Conservation (phyloP, 345 rosid genomes). For the Lumnitzera littorea region DNA sequence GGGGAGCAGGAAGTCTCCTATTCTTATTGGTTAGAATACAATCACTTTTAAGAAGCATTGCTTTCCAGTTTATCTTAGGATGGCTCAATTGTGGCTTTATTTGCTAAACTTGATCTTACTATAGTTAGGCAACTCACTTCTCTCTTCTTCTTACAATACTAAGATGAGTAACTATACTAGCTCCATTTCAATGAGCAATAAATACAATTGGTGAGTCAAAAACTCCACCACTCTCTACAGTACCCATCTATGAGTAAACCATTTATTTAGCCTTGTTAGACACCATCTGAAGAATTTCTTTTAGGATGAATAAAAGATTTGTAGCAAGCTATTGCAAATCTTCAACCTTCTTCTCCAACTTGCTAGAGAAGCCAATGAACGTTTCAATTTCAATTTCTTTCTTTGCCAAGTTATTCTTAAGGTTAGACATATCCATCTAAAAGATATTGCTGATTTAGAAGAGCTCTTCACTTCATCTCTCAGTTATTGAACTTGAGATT, state of each 20-base stretch:
- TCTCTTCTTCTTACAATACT: constrained; percentile 95
- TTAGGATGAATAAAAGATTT: constrained; percentile 60
- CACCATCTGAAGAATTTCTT: constrained; percentile 64
- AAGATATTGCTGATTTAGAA: constrained; percentile 39
- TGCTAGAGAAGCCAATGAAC: constrained; percentile 57
- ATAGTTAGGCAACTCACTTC: constrained; percentile 59
- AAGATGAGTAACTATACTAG: constrained; percentile 59
- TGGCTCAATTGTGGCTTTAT: constrained; percentile 46
- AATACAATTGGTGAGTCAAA: constrained; percentile 64
- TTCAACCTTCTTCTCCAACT: constrained; percentile 93
- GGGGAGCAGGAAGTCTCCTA: neutral
- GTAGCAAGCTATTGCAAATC: constrained; percentile 66
- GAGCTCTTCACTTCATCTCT: constrained; percentile 44
- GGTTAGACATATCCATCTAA: constrained; percentile 34
- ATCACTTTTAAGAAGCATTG: constrained; percentile 17
- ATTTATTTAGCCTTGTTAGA: constrained; percentile 37
- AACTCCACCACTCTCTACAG: constrained; percentile 28
- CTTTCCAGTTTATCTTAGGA: constrained; percentile 47
- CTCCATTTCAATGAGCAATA: constrained; percentile 65
- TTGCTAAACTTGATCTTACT: constrained; percentile 39
- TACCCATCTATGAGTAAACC: constrained; percentile 58
- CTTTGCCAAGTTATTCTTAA: constrained; percentile 35
- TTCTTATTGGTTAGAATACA: neutral
- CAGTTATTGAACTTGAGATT: constrained; percentile 52
- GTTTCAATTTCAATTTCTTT: constrained; percentile 72